These are phyloP conservation scores for Quillaja saponaria DNA, from an alignment of 306 rosid genomes.

Conservation along the genomic window DNA sequence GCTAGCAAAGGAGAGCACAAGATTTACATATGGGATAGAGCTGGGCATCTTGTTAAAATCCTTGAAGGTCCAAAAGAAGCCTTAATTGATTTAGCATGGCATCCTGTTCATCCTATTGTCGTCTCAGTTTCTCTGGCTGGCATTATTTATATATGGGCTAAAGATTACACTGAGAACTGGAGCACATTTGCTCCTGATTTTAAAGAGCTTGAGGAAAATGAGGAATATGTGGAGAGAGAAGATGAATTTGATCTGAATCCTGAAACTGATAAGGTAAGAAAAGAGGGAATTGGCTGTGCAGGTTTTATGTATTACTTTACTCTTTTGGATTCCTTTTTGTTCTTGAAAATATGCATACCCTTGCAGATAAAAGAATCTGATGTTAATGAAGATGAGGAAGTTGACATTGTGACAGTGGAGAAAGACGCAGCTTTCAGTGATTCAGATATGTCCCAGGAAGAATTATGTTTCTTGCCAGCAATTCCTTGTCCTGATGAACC, in stretches of 20 bases:
- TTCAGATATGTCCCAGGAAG: constrained; percentile 89
- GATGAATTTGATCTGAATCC: constrained; percentile 97
- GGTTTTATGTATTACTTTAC: background rate
- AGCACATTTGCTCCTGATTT: constrained; percentile 99
- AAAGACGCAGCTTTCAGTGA: constrained; percentile 84
- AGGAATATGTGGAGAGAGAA: constrained; percentile 88
- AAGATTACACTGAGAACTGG: constrained; percentile 98
- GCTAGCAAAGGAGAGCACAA: constrained; percentile 99
- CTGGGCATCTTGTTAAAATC: constrained; percentile 93
- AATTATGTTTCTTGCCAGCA: constrained; percentile 84
- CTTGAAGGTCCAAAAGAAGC: constrained; percentile 99
- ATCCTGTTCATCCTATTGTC: constrained; percentile 89
- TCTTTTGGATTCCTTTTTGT: constrained; percentile 8
- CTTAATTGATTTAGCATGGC: constrained; percentile 94
- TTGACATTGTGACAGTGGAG: constrained; percentile 77
- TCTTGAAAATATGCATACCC: constrained; percentile 4
- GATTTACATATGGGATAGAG: constrained; percentile 96
- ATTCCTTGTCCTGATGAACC: constrained; percentile 65
- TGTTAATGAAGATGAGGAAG: constrained; percentile 80
- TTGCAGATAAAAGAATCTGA: constrained; percentile 79
- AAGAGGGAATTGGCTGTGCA: constrained; percentile 6
- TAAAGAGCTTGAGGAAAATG: constrained; percentile 98
- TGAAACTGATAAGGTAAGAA: constrained; percentile 78
- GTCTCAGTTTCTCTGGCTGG: constrained; percentile 93
- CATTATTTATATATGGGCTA: constrained; percentile 89